These are phyloP conservation scores for Thielaviopsis cerberus DNA, from an alignment of 2,329 filamentous ascomycete species.

Conservation along the genomic window DNA sequence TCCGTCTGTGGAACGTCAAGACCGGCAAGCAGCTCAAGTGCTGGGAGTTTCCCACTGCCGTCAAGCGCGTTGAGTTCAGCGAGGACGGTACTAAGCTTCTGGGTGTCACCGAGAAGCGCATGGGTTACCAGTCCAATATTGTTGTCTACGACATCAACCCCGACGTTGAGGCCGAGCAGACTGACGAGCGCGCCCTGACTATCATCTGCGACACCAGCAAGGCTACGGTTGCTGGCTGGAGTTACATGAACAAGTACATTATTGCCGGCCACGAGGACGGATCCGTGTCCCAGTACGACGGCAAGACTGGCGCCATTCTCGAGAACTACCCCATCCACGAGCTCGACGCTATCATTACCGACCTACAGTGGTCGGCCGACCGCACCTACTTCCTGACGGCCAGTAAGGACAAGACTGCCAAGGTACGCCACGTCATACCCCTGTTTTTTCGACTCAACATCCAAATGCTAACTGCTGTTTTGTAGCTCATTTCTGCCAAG, in stretches of 20 bases:
- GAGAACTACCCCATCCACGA: constrained; percentile 70
- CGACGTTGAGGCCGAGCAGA: constrained; percentile 68
- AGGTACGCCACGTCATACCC: constrained; percentile 31
- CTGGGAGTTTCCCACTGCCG: constrained; percentile 92
- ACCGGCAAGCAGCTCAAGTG: constrained; percentile 84
- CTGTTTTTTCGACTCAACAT: neutral
- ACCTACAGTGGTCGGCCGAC: constrained; percentile 87
- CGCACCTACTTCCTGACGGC: constrained; percentile 97
- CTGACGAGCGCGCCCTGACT: constrained; percentile 60
- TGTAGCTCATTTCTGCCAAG: constrained; percentile 58
- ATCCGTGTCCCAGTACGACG: constrained; percentile 76
- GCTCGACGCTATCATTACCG: constrained; percentile 63
- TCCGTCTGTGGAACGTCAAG: constrained; percentile 91
- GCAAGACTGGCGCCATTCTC: constrained; percentile 71
- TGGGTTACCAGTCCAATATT: constrained; percentile 88
- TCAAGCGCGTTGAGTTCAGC: constrained; percentile 96
- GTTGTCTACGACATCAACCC: constrained; percentile 77
- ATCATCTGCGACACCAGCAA: constrained; percentile 94
- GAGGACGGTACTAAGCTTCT: constrained; percentile 80
- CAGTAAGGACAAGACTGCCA: constrained; percentile 93
- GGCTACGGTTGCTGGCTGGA: constrained; percentile 93
- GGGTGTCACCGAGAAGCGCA: constrained; percentile 95
- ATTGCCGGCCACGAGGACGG: constrained; percentile 96
- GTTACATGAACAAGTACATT: constrained; percentile 86
- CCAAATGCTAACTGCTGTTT: neutral